Evolutionary conservation across 805 yeast genomes (phyloP), one percentile per base, ranked within the genome.

Genomic region (Tetrapisispora namnaoensis): DNA sequence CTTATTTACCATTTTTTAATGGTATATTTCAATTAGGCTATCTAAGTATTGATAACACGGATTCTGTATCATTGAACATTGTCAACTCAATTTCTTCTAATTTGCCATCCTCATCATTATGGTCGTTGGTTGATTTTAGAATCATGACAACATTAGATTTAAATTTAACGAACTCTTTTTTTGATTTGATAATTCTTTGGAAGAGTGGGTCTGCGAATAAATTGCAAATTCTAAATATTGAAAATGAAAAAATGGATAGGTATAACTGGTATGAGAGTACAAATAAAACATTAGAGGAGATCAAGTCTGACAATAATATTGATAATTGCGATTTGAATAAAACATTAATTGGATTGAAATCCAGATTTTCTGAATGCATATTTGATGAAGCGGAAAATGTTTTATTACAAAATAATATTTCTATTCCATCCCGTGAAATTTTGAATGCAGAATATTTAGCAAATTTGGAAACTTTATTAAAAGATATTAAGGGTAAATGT

Each of bases 381-480:
- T 76, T 77, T 52, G 70, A 74, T 48, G 61, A 63, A 27, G 81
- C 79, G 49, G 70, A 71, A 54, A 53, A 60, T 9, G 55, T 62
- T 7, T 57, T 60, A 6, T 49, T 59, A 9, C 57, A 57, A 18
- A 53, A 59, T 20, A 58, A 59, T 16, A 53, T 58, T 21, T 54
- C 61, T 7, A 46, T 55, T 13, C 38, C 52, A n/a, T 28, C 54
- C 6, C 52, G 53, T 3, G 55, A 59, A 24, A 60, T 60, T 22
- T 59, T 69, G 22, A 50, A 65, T 6, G 69, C 69, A 37, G 73
- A 73, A 30, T 81, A 81, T 55, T 82, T 95, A 85, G 70, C 76
- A 34, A 79, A 82, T 51, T 75, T 90, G 49, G 83, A 80, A 50
- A 73, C 86, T 2, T 70, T 89, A 24, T 82, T 95, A 60, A 77